Evolutionary conservation across 1,284 basidiomycete genomes (phyloP), one percentile per base, ranked within the genome.

Genomic region (Leccinum pallidistipes): DNA sequence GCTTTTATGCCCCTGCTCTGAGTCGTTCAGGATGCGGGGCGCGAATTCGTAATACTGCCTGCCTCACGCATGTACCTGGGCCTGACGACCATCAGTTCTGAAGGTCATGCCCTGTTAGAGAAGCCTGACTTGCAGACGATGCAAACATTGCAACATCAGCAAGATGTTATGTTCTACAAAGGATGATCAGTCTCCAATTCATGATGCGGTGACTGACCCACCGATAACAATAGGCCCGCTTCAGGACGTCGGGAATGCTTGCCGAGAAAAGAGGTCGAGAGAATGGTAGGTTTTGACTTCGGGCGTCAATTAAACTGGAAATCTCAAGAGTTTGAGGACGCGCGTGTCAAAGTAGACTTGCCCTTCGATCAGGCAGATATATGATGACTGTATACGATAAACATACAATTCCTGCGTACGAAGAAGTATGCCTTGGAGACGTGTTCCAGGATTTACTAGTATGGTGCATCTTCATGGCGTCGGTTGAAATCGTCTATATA

Each of bases 281-380:
- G 86, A 83, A 69, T 95, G 92, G 10, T 88, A 83, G 3, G 81
- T 80, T 71, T 85, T 91, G 21, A 88, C 83, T 63, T 91, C 90
- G 14, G 90, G 86, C 86, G 97, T 92, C 12, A 88, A 88, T 62
- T 99, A 79, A 55, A 98, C 83, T 0, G 97, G 97, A 78, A 97
- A 97, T 67, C 91, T 92, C 16, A 83, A 76, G 34, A 95, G 82
- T 68, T 91, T 91, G 3, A 90, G 83, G 32, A 94, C 77, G 24
- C 83, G 80, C 1, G 83, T 74, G 67, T 97, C 94, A 74, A 96
- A 98, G 77, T 97, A 97, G 11, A 81, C 78, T 66, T 91, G 86
- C 56, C 94, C 90, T 71, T 94, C 95, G 55, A 85, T 85, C 11
- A 97, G 97, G 50, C 94, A 97, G 24, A 98, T 81, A 38, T 38